Conservation (phyloP, 805 yeast species). For the Nakazawaea anatomiae region DNA sequence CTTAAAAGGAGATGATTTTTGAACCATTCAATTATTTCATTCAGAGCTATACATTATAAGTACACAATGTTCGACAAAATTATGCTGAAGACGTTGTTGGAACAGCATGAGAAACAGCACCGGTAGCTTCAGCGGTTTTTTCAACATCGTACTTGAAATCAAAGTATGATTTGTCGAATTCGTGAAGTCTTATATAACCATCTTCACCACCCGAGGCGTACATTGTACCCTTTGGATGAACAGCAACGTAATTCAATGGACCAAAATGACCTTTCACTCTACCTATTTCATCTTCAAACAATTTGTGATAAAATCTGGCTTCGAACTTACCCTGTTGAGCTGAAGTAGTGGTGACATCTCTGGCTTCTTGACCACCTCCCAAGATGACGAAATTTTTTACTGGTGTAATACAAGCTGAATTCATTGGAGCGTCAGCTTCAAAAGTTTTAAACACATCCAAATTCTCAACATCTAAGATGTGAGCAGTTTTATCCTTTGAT, state of each 20-base stretch:
- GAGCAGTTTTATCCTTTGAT: conserved; percentile 85
- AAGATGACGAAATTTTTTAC: conserved; percentile 84
- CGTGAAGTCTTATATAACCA: conserved; percentile 92
- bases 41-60: no score
- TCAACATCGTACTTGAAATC: conserved; percentile 93
- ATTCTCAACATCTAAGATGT: conserved; percentile 71
- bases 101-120: conserved; percentile 1
- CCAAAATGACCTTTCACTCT: conserved; percentile 99
- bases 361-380: conserved; percentile 99
- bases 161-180: conserved; percentile 86
- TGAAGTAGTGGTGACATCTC: conserved; percentile 96
- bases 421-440: conserved; percentile 88
- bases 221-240: conserved; percentile 89
- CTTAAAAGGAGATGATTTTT: no score
- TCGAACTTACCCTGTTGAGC: conserved; percentile 94
- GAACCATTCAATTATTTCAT: no score
- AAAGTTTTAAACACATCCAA: conserved; percentile 67
- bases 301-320: conserved; percentile 92
- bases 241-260: conserved; percentile 90
- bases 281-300: conserved; percentile 93
- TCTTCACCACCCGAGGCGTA: conserved; percentile 99
- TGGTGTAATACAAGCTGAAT: conserved; percentile 93
- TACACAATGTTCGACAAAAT: neutral
- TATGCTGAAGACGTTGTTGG: neutral
- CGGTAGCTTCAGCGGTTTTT: conserved; percentile 55